Percentiles rank a stretch among this genome's conserved stretches.
Conservation (phyloP, 495 filamentous ascomycete genomes). For the Aspergillus affinis region DNA sequence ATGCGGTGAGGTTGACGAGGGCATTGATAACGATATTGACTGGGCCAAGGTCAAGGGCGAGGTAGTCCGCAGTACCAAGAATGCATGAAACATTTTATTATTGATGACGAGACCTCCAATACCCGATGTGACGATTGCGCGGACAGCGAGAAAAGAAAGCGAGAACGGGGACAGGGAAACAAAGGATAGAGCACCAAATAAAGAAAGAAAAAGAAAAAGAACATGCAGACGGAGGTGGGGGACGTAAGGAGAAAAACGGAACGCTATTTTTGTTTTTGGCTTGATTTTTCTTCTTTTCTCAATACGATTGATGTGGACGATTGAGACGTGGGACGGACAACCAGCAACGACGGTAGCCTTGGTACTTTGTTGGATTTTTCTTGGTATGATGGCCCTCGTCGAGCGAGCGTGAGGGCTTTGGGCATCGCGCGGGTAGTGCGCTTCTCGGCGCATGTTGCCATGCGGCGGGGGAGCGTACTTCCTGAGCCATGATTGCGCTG, state of each 20-base stretch:
- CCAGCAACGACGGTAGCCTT: not conserved
- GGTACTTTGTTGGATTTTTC: not conserved
- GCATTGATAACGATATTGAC: constrained; percentile 82
- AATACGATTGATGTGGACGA: not conserved
- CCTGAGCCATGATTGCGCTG: not conserved
- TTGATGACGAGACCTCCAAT: not conserved
- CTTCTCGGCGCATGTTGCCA: not conserved
- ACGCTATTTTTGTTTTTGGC: not conserved
- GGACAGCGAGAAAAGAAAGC: not conserved
- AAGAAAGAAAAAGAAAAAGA: not conserved
- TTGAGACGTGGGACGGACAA: not conserved
- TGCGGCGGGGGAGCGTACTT: not conserved
- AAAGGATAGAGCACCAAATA: not conserved
- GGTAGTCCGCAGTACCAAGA: constrained; percentile 81
- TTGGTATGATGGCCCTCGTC: not conserved
- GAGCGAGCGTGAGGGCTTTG: not conserved
- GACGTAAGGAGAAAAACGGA: not conserved
- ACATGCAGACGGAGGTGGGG: not conserved
- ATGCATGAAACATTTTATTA: constrained; percentile 46
- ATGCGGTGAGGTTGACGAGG: constrained; percentile 85
- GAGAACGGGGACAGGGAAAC: not conserved
- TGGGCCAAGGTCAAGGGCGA: constrained; percentile 87
- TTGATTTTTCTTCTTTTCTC: not conserved
- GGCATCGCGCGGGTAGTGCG: not conserved
- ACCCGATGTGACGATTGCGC: constrained; percentile 1